Percentiles rank a stretch among this genome's conserved stretches.
Evolutionary conservation across 331 rosid species (phyloP).

Genomic region (Pyrus hybrid): DNA sequence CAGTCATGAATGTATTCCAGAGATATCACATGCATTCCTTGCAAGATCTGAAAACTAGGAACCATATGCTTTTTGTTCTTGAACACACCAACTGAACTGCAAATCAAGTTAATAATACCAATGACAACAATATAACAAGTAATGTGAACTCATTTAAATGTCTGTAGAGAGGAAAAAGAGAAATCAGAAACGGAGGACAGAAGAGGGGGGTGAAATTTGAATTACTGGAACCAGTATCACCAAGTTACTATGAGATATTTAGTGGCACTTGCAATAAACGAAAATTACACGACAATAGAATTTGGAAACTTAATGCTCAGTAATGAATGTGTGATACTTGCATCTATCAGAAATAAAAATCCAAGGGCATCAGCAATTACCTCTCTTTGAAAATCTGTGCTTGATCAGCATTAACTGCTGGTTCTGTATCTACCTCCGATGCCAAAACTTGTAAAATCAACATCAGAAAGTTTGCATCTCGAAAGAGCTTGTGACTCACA

Average conservation of each 20-base stretch:
- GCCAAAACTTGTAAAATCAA: constrained; percentile 62
- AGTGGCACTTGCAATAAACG: background rate
- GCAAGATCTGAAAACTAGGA: background rate
- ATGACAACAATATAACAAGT: background rate
- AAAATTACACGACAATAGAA: background rate
- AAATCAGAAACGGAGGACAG: background rate
- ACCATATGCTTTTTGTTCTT: background rate
- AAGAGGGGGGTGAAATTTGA: background rate
- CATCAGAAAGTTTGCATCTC: constrained; percentile 51
- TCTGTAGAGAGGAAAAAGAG: background rate
- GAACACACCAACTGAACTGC: background rate
- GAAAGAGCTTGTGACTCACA: constrained; percentile 35
- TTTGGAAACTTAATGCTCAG: background rate
- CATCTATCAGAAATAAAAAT: background rate
- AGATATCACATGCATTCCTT: background rate
- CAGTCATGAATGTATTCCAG: background rate
- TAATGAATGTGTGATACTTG: background rate
- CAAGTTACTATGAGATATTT: background rate
- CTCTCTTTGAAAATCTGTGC: constrained; percentile 58
- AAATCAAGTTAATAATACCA: background rate
- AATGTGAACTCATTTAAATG: background rate
- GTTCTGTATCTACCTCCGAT: constrained; percentile 52
- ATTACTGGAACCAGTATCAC: background rate
- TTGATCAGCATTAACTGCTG: constrained; percentile 15
- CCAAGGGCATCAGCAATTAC: constrained; percentile 28